phyloP scores from a whole-genome alignment of 805 yeast genomes.

The Spathaspora gorwiae region DNA sequence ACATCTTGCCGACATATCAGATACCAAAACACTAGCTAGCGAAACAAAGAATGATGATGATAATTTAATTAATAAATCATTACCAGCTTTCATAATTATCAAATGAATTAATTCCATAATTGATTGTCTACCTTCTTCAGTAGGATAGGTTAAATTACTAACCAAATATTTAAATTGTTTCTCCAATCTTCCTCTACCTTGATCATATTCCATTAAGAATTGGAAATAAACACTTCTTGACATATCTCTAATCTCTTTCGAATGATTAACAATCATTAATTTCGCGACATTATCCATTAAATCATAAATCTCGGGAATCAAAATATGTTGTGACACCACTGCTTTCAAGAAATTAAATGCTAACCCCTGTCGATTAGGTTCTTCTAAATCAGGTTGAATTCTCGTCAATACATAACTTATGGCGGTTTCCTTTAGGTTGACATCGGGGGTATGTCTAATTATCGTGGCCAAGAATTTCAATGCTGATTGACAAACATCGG shows the following conservation, averaged over 20 bases:
- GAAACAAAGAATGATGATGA: conserved; percentile 80
- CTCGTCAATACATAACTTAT: conserved; percentile 67
- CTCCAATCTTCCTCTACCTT: conserved; percentile 78
- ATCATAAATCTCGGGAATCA: conserved; percentile 87
- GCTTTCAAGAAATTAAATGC: conserved; percentile 83
- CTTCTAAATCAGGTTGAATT: conserved; percentile 82
- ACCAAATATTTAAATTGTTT: conserved; percentile 79
- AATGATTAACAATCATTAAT: conserved; percentile 86
- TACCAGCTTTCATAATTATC: conserved; percentile 61
- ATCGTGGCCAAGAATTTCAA: conserved; percentile 69
- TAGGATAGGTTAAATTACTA: conserved; percentile 75
- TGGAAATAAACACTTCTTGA: conserved; percentile 79
- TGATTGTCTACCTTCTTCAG: conserved; percentile 82
- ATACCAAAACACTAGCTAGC: conserved; percentile 67
- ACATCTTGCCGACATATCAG: conserved; percentile 75
- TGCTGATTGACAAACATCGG: conserved; percentile 76
- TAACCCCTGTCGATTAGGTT: conserved; percentile 81
- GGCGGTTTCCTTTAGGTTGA: conserved; percentile 65
- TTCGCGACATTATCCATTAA: conserved; percentile 75
- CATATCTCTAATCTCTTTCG: conserved; percentile 75
- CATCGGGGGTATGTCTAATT: conserved; percentile 62
- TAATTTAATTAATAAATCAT: conserved; percentile 53
- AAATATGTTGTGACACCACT: conserved; percentile 64
- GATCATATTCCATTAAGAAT: conserved; percentile 91
- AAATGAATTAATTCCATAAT: conserved; percentile 82